These are phyloP conservation scores for Candida boleticola DNA, from an alignment of 805 yeast genomes.

Conservation along the genomic window DNA sequence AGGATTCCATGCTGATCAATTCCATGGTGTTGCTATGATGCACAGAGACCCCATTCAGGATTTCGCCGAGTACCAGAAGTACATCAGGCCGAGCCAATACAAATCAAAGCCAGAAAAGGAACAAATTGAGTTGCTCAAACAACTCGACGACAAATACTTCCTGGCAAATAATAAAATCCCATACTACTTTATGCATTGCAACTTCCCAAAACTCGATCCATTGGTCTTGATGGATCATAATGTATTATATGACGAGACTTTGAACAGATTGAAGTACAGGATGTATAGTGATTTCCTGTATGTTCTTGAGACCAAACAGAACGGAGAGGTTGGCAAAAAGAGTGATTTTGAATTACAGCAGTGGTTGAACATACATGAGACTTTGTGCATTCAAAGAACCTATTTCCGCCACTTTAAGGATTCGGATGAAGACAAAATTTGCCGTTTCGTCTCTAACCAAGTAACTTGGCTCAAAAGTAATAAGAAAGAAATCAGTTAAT, in stretches of 20 bases:
- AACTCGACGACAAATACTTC: conserved; percentile 4
- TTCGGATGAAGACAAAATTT: conserved; percentile 10
- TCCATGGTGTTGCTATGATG: conserved; percentile 28
- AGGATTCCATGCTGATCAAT: conserved; percentile 22
- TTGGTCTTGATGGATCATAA: conserved; percentile 6
- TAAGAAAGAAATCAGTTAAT: not conserved
- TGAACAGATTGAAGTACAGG: conserved; percentile 10
- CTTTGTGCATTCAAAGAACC: conserved; percentile 10
- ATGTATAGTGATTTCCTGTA: conserved; percentile 10
- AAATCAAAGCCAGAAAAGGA: not conserved
- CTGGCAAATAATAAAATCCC: conserved; percentile 9
- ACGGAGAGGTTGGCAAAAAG: conserved; percentile 4
- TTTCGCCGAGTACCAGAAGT: conserved; percentile 12
- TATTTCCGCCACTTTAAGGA: conserved; percentile 8
- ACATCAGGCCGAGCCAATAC: not conserved
- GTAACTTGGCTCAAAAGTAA: conserved; percentile 10
- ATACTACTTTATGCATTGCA: conserved; percentile 14
- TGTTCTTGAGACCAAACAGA: not conserved
- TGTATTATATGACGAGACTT: conserved; percentile 5
- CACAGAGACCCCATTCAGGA: conserved; percentile 28
- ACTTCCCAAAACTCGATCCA: conserved; percentile 18
- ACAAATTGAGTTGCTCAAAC: not conserved
- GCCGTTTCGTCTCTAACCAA: conserved; percentile 15
- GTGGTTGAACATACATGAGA: conserved; percentile 10
- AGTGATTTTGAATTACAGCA: conserved; percentile 13